Conservation (phyloP, 169 alveolate genomes). For the Blepharisma undulans region DNA sequence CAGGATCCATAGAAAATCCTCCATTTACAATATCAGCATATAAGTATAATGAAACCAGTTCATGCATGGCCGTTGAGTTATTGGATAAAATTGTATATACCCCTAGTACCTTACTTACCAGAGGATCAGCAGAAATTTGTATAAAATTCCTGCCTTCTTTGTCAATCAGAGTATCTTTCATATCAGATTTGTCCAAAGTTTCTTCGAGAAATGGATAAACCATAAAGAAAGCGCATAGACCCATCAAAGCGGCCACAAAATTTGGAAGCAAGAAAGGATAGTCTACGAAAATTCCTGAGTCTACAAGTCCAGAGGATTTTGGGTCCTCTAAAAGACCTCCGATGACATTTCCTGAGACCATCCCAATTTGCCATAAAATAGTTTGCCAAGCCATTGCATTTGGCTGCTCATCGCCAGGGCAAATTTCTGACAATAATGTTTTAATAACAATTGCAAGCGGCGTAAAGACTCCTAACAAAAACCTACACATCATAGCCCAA, state of each 20-base stretch:
- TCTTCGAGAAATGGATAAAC: not conserved
- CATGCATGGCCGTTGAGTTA: conserved; percentile 11
- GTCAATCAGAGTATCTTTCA: not conserved
- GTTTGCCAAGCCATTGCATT: conserved; percentile 6
- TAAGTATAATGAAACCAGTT: not conserved
- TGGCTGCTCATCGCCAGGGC: not conserved
- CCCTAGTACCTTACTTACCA: not conserved
- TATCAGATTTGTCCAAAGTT: conserved; percentile 17
- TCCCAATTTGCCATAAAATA: conserved; percentile 14
- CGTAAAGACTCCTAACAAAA: conserved; percentile 8
- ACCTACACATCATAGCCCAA: not conserved
- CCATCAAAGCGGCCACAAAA: not conserved
- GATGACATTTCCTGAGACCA: not conserved
- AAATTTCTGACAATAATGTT: not conserved
- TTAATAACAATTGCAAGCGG: not conserved
- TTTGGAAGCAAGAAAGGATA: conserved; percentile 12
- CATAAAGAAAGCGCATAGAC: not conserved
- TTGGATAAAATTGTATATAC: not conserved
- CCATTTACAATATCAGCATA: conserved; percentile 22
- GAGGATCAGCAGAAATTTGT: not conserved
- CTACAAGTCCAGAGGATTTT: not conserved
- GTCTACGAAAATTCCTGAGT: not conserved
- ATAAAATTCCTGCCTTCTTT: not conserved
- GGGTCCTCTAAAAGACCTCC: conserved; percentile 26
- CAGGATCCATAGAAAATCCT: conserved; percentile 13